Conservation (phyloP, 805 yeast species). For the Saccharomycopsis sp. region DNA sequence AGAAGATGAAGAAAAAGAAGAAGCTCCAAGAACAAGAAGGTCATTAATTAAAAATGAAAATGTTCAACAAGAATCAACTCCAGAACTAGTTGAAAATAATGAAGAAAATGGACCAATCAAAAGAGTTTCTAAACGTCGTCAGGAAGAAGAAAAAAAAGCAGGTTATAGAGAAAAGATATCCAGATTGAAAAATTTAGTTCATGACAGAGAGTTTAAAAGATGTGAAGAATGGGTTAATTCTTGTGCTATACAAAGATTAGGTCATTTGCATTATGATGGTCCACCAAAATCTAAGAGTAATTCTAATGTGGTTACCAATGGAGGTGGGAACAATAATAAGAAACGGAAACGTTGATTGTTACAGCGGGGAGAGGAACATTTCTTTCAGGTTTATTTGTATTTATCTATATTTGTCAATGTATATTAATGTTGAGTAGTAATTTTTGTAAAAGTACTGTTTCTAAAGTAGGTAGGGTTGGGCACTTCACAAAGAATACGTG, state of each 20-base stretch:
- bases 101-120: slow-evolving; percentile 9
- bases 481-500: no score
- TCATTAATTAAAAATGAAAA: slow-evolving; percentile 14
- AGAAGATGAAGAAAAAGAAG: slow-evolving; percentile 25
- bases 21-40: slow-evolving; percentile 25
- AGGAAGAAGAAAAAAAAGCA: slow-evolving; percentile 25
- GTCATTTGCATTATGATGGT: slow-evolving; percentile 48
- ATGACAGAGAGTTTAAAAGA: slow-evolving; percentile 33
- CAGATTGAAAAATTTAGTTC: slow-evolving; percentile 26
- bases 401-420: no score
- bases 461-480: no score
- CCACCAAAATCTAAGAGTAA: no score
- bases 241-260: slow-evolving; percentile 40
- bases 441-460: no score
- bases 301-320: no score
- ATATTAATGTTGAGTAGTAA: no score
- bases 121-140: slow-evolving; percentile 28
- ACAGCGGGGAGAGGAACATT: no score
- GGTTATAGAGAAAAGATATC: slow-evolving; percentile 23
- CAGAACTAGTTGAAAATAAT: slow-evolving; percentile 25
- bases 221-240: slow-evolving; percentile 56
- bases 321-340: no score
- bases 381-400: no score
- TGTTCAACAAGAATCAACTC: slow-evolving; percentile 24
- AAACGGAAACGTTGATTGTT: no score